Base-by-base conservation (phyloP, 2,329 filamentous ascomycete genomes). In the Pseudogymnoascus sp. region DNA sequence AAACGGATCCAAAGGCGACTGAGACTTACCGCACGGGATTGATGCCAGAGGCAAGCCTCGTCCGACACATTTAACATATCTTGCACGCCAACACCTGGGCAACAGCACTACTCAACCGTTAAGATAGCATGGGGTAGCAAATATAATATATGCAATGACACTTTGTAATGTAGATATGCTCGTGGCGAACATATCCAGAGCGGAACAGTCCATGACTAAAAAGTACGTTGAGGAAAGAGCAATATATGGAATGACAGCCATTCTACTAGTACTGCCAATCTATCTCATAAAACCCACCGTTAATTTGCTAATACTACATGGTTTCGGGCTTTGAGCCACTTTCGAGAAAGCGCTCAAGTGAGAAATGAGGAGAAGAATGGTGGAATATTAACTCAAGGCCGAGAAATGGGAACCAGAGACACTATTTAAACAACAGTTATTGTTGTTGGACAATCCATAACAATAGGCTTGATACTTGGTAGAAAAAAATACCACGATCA, bases 231-330 rank as follows among this genome's bases (percentile, higher is more conserved):
- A 57, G 21, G 47, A 34, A 57, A 34, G 11, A 14, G 11, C 51
- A 18, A 34, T 34, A 57, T 57, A 34, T 57, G 51, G 51, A 34
- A 57, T 57, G 51, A 57, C 47, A 57, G 47, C 47, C 26, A 57
- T 57, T 57, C 47, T 34, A 31, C 47, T 18, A 57, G 26, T 57
- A 34, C n/a, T 34, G 26, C 31, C 26, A 57, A 57, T 57, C 10
- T 57, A 18, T 12, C 21, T 29, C 47, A 31, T 12, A 31, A 31
- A 16, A 26, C n/a, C 47, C n/a, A 18, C 26, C n/a, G 31, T 18
- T 57, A 18, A 57, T 31, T 34, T n/a, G 12, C 47, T 3, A 34
- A 34, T 57, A 34, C 51, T 21, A 10, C n/a, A 34, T 34, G 51
- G 29, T 14, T 57, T 34, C 51, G 51, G 51, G 51, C 29, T 18